Evolutionary conservation across 805 yeast genomes (phyloP), one percentile per base, ranked within the genome.

Genomic region (Candida montana): DNA sequence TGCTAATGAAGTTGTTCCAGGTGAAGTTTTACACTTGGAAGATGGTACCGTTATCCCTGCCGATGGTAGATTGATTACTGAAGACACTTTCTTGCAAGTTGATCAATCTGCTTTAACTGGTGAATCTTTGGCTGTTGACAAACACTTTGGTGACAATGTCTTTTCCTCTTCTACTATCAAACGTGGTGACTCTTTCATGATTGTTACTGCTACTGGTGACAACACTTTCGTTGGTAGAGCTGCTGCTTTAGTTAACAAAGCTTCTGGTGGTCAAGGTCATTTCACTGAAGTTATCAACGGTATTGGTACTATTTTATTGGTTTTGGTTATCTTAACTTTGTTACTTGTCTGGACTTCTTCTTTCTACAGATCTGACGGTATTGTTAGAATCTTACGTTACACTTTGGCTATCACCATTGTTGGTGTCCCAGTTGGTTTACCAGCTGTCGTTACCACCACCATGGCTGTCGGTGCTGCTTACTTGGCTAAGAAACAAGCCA

Each of bases 381-480:
- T 89, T 65, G 96, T 89, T 62, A 73, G 81, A 59, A 85, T 89
- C 72, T 77, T 89, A 68, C 79, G 95, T 75, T 85, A 81, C 83
- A 83, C 95, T 59, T 74, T 89, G 65, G 96, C 95, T 58, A 88
- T 89, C 69, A 89, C 96, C 74, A 87, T 89, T 71, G 83, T 89
- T 59, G 96, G 96, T 83, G 96, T 89, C 58, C 96, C 96, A 68
- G 96, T 89, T 56, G 96, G 96, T 84, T 81, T 89, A 67, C 96
- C 96, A 69, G 96, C 95, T 67, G 96, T 89, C 64, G 96, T 88
- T 57, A 89, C 96, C 76, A 89, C 96, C 61, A 89, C 96, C 68
- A 88, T 89, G 96, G 97, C 97, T 69, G 97, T 90, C 71, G 97
- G 97, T 81, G 97, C 96, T 68, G 96, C 96, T 65, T 87, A 89